Base-by-base conservation (phyloP, 129 eudicot genomes). In the Logfia minima region DNA sequence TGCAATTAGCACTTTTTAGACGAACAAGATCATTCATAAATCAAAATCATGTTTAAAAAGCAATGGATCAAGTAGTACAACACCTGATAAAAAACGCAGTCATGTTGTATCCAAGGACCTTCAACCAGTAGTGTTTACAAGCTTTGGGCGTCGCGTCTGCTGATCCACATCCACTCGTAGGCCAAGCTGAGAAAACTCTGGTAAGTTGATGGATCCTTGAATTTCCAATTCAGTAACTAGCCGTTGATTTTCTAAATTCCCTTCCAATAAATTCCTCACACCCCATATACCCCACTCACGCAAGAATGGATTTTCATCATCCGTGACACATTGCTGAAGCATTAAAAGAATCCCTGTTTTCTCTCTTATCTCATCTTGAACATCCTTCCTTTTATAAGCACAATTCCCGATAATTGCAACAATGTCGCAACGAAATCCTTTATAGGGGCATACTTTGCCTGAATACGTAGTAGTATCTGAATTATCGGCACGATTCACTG, bases 211-310 rank as follows among this genome's bases (percentile, higher is more conserved):
- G 23, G 96, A 80, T 60, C 88, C 92, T 79, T 87, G 98, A 48
- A 93, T 70, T 89, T 90, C 97, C 90, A 93, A 70, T 23, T 84
- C 91, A 77, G 93, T 83, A 70, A 93, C 96, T 0, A 81, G 37
- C 5, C 58, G 41, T 62, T 87, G 88, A 77, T 90, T 93, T 75
- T 90, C 97, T 53, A 48, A 59, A 74, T 93, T 93, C 60, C 95
- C 95, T 83, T 93, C 92, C 69, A 93, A 70, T 21, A 90, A 17
- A 79, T 89, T 93, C 59, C 92, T 77, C 81, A 87, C 82, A 3
- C 86, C 71, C 91, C 91, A 93, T 45, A 93, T 79, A 23, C 91
- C 97, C 97, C 97, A 90, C 77, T 93, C 98, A 69, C 96, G 87
- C 88, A 87, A 83, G 80, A 88, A 93, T 11, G 92, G 90, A 71